Conservation (phyloP, 2,329 filamentous ascomycete species). For the Cordyceps tenuipes region DNA sequence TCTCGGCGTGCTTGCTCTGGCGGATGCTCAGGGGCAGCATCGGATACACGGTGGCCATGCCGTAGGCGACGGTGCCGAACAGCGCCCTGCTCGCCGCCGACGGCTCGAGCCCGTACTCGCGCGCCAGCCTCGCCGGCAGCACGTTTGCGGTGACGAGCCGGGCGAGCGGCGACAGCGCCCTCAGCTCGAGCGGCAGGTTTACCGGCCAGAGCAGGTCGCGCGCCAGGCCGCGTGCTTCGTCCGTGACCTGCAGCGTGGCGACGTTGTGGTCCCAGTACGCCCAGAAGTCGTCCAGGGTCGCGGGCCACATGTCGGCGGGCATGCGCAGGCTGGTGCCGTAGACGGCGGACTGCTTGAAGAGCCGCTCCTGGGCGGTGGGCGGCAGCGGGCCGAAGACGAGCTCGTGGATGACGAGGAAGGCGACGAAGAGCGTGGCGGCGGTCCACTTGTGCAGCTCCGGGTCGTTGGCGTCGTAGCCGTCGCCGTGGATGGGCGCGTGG, state of each 20-base stretch:
- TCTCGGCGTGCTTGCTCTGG: conserved; percentile 17
- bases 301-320: conserved; percentile 28
- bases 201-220: conserved; percentile 19
- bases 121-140: conserved; percentile 17
- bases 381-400: conserved; percentile 26
- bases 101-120: conserved; percentile 19
- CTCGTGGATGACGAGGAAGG: conserved; percentile 27
- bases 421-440: conserved; percentile 30
- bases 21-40: conserved; percentile 14
- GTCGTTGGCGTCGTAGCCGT: conserved; percentile 28
- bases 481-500: conserved; percentile 25
- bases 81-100: conserved; percentile 14
- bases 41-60: conserved; percentile 20
- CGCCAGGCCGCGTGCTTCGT: conserved; percentile 21
- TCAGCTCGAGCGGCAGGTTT: conserved; percentile 17
- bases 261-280: conserved; percentile 31
- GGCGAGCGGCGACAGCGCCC: conserved; percentile 16
- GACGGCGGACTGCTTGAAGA: conserved; percentile 21
- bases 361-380: conserved; percentile 18
- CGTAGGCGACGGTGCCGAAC: conserved; percentile 18
- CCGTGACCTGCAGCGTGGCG: conserved; percentile 24
- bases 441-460: conserved; percentile 31
- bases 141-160: conserved; percentile 15
- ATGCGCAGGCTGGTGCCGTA: conserved; percentile 24
- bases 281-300: conserved; percentile 27